phyloP scores from a whole-genome alignment of 2,329 filamentous ascomycete species.

The Pseudodiploospora longispora region DNA sequence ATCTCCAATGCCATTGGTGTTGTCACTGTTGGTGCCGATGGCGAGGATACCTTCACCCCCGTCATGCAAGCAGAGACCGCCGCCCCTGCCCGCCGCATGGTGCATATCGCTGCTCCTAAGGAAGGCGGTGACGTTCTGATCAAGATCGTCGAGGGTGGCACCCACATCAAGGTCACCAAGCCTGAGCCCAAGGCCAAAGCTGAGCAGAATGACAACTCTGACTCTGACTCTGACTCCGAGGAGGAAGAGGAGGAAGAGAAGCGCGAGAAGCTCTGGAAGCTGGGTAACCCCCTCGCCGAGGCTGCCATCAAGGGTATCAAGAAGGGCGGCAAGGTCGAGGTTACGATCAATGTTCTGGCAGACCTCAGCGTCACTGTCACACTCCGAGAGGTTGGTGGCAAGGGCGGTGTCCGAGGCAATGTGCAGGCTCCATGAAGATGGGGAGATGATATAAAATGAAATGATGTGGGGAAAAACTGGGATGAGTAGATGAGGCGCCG shows the following conservation, averaged over 20 bases:
- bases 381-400: slow-evolving; percentile 76
- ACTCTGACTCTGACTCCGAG: slow-evolving; percentile 50
- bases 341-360: slow-evolving; percentile 78
- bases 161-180: slow-evolving; percentile 90
- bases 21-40: slow-evolving; percentile 52
- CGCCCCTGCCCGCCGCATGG: slow-evolving; percentile 77
- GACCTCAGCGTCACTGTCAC: slow-evolving; percentile 76
- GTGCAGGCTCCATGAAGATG: slow-evolving; percentile 22
- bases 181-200: slow-evolving; percentile 70
- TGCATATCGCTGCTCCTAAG: slow-evolving; percentile 68
- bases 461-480: background rate
- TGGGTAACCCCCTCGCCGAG: slow-evolving; percentile 75
- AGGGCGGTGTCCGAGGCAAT: slow-evolving; percentile 69
- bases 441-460: background rate
- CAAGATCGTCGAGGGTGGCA: slow-evolving; percentile 78
- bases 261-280: slow-evolving; percentile 88
- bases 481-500: background rate
- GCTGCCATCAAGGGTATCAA: slow-evolving; percentile 75
- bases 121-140: slow-evolving; percentile 82
- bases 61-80: slow-evolving; percentile 82
- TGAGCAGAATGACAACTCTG: slow-evolving; percentile 57
- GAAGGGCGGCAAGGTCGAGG: slow-evolving; percentile 85
- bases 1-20: slow-evolving; percentile 84
- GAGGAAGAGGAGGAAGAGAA: slow-evolving; percentile 81
- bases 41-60: slow-evolving; percentile 65